Conservation (phyloP, 768 basidiomycete species). For the Tricholoma flavovirens region DNA sequence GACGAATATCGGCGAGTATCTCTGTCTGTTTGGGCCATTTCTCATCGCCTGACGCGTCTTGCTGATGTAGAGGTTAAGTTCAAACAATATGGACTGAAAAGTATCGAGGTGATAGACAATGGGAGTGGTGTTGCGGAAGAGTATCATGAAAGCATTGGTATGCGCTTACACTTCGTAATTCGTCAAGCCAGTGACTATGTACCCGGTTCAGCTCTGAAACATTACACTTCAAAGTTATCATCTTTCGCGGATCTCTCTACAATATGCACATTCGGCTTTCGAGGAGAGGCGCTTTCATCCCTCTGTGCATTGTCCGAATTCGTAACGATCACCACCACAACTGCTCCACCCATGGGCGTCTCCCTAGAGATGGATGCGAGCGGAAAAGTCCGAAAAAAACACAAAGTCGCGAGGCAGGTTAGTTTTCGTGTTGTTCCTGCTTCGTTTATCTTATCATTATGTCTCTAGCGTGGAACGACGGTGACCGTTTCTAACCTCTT, state of each 20-base stretch:
- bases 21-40: neutral
- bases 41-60: neutral
- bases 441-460: neutral
- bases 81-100: constrained; percentile 77
- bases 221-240: constrained; percentile 88
- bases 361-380: constrained; percentile 64
- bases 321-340: constrained; percentile 71
- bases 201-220: constrained; percentile 69
- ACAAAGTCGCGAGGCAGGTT: constrained; percentile 76
- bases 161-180: constrained; percentile 16
- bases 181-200: neutral
- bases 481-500: constrained; percentile 70
- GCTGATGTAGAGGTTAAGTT: constrained; percentile 71
- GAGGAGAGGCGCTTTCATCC: constrained; percentile 93
- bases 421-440: constrained; percentile 10
- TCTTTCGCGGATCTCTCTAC: constrained; percentile 67
- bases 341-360: constrained; percentile 73
- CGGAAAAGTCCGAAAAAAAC: constrained; percentile 53
- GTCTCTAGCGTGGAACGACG: constrained; percentile 77
- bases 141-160: constrained; percentile 78
- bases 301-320: constrained; percentile 78
- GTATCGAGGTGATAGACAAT: constrained; percentile 89
- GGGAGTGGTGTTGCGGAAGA: constrained; percentile 76
- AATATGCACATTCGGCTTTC: constrained; percentile 85
- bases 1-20: constrained; percentile 69